Base-by-base conservation (phyloP, 768 basidiomycete species). In the Butyriboletus loyo region DNA sequence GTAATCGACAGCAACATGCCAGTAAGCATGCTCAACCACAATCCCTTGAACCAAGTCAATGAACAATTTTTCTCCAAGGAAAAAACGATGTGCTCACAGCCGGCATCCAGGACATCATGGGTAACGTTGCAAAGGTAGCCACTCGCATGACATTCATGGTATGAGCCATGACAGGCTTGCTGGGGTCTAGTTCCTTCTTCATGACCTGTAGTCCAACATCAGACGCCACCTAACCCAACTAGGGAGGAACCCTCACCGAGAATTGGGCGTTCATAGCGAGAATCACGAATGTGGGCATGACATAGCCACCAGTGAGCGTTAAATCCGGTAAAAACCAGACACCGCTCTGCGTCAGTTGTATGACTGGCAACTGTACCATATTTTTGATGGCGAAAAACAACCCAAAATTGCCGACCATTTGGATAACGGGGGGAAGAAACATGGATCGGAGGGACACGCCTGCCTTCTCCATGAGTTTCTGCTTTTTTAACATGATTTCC, bases 351-450 rank as follows among this genome's bases (percentile, higher is more conserved):
- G 80, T 77, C 62, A 98, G 67, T 72, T 92, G 92, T 48, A 77
- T 77, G 19, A 97, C 68, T 0, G 91, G 90, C 40, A 85, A 67
- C 44, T 77, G 73, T 59, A 86, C 85, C 75, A 98, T 78, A 42
- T 73, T 74, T 70, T 83, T 83, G 50, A 96, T 66, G 17, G 82
- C 91, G 58, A 92, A 86, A 78, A 98, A 98, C 73, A 91, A 72
- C 14, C 86, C 84, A 30, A 97, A 71, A 41, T 87, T 85, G 38
- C 92, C 75, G 1, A 90, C 84, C 21, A 92, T 65, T 68, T 96
- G 93, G 1, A 86, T 60, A 49, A 93, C 52, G 8, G 82, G 81
- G 49, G 77, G 73, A 15, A 82, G 46, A n/a, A 87, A 55, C 56
- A 84, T 73, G 36, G 76, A 74, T 14, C 72, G 55, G 51, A 88